A percentile compares a stretch with the other conserved stretches of the same genome.
These are phyloP conservation scores for Colletotrichum sp. DNA, from an alignment of 2,329 filamentous ascomycete genomes.

Conservation along the genomic window DNA sequence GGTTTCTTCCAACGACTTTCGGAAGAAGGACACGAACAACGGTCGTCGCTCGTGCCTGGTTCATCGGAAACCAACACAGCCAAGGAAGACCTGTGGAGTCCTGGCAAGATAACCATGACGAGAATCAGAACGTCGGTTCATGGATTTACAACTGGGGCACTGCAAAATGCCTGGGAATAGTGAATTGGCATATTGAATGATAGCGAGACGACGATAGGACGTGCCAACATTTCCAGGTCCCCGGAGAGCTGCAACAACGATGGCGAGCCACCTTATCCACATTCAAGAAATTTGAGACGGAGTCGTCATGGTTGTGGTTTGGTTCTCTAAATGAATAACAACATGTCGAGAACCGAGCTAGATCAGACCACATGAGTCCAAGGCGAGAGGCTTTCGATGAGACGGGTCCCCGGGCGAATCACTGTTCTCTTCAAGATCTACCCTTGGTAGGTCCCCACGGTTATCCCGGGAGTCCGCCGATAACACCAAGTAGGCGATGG, in stretches of 20 bases:
- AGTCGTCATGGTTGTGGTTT: no score
- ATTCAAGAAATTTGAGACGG: no score
- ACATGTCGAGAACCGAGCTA: fast-evolving
- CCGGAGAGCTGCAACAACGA: no score
- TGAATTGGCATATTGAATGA: background rate
- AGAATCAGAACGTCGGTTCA: background rate
- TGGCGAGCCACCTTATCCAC: no score
- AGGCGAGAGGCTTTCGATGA: background rate
- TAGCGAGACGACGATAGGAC: fast-evolving
- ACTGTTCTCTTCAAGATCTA: background rate
- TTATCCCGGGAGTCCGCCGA: no score
- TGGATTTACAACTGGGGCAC: fast-evolving
- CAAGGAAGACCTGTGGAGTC: background rate
- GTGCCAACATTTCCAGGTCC: background rate
- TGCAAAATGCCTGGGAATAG: background rate
- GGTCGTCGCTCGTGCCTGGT: background rate
- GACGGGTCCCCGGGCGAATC: fast-evolving
- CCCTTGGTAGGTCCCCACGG: background rate
- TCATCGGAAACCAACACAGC: fast-evolving
- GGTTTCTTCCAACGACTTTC: no score
- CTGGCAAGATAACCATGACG: fast-evolving
- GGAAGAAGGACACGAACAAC: background rate
- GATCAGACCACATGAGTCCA: fast-evolving
- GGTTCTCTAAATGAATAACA: no score
- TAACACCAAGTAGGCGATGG: background rate